Conservation (phyloP, 2,329 filamentous ascomycete genomes). For the Biscogniauxia mediterranea region DNA sequence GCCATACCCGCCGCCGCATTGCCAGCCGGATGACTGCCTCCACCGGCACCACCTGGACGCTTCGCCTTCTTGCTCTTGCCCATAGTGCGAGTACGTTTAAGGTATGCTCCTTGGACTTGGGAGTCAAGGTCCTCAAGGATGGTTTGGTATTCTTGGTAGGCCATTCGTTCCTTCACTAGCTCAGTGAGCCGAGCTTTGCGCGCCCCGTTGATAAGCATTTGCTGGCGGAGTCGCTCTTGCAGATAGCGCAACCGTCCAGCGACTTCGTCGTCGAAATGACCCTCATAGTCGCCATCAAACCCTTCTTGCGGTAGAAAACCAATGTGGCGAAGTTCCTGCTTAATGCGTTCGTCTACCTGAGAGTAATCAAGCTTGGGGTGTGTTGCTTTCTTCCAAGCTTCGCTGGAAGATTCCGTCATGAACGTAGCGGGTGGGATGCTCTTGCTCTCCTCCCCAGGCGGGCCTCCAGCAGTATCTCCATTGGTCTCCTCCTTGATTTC, state of each 20-base stretch:
- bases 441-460: conserved; percentile 41
- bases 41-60: conserved; percentile 70
- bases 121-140: conserved; percentile 95
- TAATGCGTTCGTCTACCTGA: conserved; percentile 84
- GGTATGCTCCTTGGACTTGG: conserved; percentile 91
- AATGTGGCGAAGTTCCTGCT: conserved; percentile 87
- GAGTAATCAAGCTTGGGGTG: conserved; percentile 78
- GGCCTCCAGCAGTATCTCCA: conserved; percentile 41
- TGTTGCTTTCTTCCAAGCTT: conserved; percentile 75
- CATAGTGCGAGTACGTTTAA: conserved; percentile 91
- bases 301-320: conserved; percentile 74
- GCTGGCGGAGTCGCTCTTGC: conserved; percentile 77
- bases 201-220: conserved; percentile 85
- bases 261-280: conserved; percentile 90
- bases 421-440: conserved; percentile 67
- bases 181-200: conserved; percentile 85
- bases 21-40: conserved; percentile 64
- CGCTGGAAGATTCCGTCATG: conserved; percentile 74
- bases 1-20: conserved; percentile 60
- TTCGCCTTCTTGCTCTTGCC: conserved; percentile 94
- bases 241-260: conserved; percentile 83
- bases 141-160: conserved; percentile 93
- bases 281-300: conserved; percentile 74
- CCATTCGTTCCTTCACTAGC: conserved; percentile 87
- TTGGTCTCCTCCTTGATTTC: conserved; percentile 55